phyloP scores from a whole-genome alignment of 345 rosid genomes.

The Eucalyptus globulus region DNA sequence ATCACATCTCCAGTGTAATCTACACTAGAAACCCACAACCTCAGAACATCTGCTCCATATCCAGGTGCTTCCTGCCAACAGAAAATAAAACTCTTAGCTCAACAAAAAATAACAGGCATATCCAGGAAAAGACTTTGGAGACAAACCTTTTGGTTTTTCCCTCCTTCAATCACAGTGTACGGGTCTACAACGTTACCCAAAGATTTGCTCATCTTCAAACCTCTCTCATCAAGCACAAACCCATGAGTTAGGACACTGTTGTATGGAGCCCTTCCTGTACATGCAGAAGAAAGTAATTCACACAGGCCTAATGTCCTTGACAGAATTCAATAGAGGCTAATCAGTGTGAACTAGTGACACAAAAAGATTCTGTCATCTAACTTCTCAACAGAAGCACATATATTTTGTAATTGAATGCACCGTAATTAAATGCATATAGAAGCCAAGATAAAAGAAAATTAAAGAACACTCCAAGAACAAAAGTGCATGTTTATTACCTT shows the following conservation, averaged over 20 bases:
- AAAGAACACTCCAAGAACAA: not conserved
- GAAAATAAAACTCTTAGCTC: constrained; percentile 1
- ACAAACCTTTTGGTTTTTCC: constrained; percentile 60
- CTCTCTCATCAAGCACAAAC: constrained; percentile 95
- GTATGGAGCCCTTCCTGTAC: constrained; percentile 80
- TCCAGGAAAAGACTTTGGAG: not conserved
- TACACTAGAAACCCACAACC: constrained; percentile 99
- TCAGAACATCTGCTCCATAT: constrained; percentile 90
- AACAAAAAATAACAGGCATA: not conserved
- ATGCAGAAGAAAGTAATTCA: not conserved
- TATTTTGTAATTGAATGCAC: not conserved
- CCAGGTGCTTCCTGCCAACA: constrained; percentile 76
- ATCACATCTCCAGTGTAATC: constrained; percentile 84
- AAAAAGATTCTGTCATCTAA: not conserved
- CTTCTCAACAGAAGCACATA: not conserved
- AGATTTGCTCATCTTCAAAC: constrained; percentile 97
- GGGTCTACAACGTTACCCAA: constrained; percentile 95
- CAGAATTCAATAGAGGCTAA: not conserved
- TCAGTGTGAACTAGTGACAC: not conserved
- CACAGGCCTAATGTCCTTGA: not conserved
- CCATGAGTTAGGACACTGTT: constrained; percentile 82
- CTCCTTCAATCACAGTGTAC: constrained; percentile 68
- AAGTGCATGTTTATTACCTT: constrained; percentile 32
- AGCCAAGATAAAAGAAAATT: not conserved
- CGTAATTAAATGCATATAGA: not conserved